phyloP scores from a whole-genome alignment of 1,284 basidiomycete species.

The Ceratobasidium sp. region DNA sequence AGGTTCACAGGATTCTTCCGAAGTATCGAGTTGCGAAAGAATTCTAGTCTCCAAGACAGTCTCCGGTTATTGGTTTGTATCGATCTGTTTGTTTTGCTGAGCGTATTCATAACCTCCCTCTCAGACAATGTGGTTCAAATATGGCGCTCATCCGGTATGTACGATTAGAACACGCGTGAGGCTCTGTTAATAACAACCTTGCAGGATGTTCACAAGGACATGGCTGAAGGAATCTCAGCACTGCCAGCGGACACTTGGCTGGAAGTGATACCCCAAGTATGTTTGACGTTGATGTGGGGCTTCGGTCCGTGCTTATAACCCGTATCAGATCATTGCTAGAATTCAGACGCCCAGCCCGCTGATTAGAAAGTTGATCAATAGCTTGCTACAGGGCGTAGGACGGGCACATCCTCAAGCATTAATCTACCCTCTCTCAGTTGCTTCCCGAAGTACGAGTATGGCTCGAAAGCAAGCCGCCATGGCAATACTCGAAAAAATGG shows the following conservation, averaged over 20 bases:
- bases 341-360: conserved; percentile 34
- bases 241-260: conserved; percentile 28
- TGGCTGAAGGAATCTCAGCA: conserved; percentile 36
- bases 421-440: conserved; percentile 26
- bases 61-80: conserved; percentile 26
- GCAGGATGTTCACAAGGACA: conserved; percentile 33
- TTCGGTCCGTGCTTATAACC: background rate
- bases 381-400: conserved; percentile 12
- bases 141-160: conserved; percentile 20
- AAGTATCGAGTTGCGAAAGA: conserved; percentile 34
- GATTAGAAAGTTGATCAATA: conserved; percentile 17
- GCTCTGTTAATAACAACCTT: background rate
- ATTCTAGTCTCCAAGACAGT: conserved; percentile 32
- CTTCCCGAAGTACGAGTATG: conserved; percentile 28
- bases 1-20: conserved; percentile 33
- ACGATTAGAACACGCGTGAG: background rate
- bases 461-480: conserved; percentile 24
- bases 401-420: conserved; percentile 30
- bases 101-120: background rate
- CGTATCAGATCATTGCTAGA: conserved; percentile 12
- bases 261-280: conserved; percentile 30
- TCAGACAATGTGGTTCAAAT: conserved; percentile 39
- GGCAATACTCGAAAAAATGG: conserved; percentile 6
- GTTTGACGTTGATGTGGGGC: background rate
- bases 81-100: background rate